These are phyloP conservation scores for Rhizomucor pusillus DNA, from an alignment of 371 early-diverging fungal genomes.

Conservation along the genomic window DNA sequence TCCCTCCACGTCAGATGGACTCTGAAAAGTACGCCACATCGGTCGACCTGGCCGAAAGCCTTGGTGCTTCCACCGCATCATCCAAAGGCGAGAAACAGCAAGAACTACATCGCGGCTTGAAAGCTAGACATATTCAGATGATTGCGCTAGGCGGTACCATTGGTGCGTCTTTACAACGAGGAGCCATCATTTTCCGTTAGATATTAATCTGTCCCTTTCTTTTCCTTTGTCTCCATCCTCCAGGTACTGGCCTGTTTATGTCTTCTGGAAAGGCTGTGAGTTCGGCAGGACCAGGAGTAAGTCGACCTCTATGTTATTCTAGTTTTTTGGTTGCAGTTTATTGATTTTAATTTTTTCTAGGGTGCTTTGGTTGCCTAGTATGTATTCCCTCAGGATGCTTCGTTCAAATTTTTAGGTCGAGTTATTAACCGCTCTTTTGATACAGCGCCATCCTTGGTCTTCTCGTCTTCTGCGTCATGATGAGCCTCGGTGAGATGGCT, in stretches of 20 bases:
- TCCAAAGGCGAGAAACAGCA: background rate
- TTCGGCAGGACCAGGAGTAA: conserved; percentile 78
- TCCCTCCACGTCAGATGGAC: conserved; percentile 11
- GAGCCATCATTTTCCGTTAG: background rate
- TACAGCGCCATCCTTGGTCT: conserved; percentile 58
- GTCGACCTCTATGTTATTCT: conserved; percentile 9
- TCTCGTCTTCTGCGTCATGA: conserved; percentile 83
- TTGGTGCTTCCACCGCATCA: conserved; percentile 1
- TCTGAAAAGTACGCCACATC: conserved; percentile 19
- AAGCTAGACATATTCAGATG: conserved; percentile 60
- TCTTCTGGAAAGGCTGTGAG: conserved; percentile 79
- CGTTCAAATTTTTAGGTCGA: too few relatives aligned
- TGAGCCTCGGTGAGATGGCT: conserved; percentile 86
- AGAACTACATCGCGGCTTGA: conserved; percentile 39
- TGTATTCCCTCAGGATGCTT: too few relatives aligned
- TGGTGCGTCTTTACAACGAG: conserved; percentile 28
- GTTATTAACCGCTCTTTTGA: background rate
- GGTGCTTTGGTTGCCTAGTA: conserved; percentile 74
- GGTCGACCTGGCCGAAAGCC: conserved; percentile 23
- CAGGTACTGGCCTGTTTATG: conserved; percentile 86
- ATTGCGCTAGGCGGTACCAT: conserved; percentile 65
- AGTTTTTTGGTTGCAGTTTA: too few relatives aligned
- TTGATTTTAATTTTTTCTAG: conserved; percentile 38
- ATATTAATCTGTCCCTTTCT: background rate
- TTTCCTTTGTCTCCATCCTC: background rate